Conservation (phyloP, 1,139 yeast species). For the Trichomonascaceae sp. region DNA sequence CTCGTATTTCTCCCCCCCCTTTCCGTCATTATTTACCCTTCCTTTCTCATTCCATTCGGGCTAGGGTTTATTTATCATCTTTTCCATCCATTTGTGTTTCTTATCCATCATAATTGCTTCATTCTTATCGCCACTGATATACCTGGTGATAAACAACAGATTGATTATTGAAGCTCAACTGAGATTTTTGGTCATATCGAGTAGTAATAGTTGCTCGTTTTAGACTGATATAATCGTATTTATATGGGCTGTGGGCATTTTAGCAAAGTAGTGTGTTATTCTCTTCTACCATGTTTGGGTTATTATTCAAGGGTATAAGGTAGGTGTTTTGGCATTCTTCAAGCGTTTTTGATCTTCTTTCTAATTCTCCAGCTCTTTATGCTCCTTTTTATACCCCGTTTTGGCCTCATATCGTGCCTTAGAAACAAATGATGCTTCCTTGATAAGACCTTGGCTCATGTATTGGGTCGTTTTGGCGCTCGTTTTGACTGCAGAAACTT, state of each 20-base stretch:
- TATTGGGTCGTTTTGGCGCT: constrained; percentile 54
- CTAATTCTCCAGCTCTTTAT: constrained; percentile 23
- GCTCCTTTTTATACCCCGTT: constrained; percentile 49
- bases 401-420: constrained; percentile 53
- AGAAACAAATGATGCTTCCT: constrained; percentile 40
- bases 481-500: constrained; percentile 38
- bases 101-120: not conserved
- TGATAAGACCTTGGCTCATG: constrained; percentile 54
- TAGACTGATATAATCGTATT: not conserved
- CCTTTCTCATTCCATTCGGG: not conserved
- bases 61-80: not conserved
- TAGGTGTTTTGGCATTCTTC: constrained; percentile 2
- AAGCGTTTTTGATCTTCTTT: not conserved
- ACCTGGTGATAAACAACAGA: not conserved
- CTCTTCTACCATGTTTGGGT: constrained; percentile 14
- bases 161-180: not conserved
- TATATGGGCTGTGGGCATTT: not conserved
- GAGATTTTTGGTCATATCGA: not conserved
- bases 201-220: not conserved
- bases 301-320: constrained; percentile 16
- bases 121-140: not conserved
- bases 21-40: not conserved
- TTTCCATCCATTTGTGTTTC: not conserved
- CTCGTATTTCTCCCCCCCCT: too few species aligned
- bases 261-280: not conserved